phyloP scores from a whole-genome alignment of 352 stramenopile genomes.

The Peronosclerospora sorghi region DNA sequence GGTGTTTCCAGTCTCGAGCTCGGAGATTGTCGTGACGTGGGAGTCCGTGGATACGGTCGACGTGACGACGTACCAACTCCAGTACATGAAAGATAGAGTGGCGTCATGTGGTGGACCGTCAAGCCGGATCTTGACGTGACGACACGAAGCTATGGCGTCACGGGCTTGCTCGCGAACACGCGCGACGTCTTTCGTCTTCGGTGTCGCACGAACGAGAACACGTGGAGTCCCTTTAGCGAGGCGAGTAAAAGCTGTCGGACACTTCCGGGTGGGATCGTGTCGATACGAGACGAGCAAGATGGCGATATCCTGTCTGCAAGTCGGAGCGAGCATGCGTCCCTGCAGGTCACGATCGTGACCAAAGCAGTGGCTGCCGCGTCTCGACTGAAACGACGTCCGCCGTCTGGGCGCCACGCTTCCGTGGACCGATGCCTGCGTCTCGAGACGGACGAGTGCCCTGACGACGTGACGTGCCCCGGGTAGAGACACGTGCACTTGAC shows the following conservation, averaged over 20 bases:
- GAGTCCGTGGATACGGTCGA: constrained; percentile 44
- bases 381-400: too few relatives aligned
- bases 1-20: constrained; percentile 43
- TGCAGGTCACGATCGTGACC: constrained; percentile 64
- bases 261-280: constrained; percentile 4
- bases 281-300: constrained; percentile 8
- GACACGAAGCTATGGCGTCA: constrained; percentile 43
- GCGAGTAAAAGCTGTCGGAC: constrained; percentile 59
- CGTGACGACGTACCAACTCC: constrained; percentile 67
- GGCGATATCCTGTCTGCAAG: constrained; percentile 1
- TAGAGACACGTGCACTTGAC: constrained; percentile 29
- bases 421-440: too few relatives aligned
- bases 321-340: too few relatives aligned
- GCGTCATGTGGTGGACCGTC: constrained; percentile 68
- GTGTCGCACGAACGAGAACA: constrained; percentile 31
- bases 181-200: constrained; percentile 68
- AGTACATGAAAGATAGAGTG: constrained; percentile 72
- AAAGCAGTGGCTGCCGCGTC: constrained; percentile 50
- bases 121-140: constrained; percentile 53
- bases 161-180: constrained; percentile 47
- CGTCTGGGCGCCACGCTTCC: too few relatives aligned
- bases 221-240: constrained; percentile 71
- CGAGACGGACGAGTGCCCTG: constrained; percentile 5
- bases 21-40: constrained; percentile 65
- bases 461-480: constrained; percentile 6